A percentile compares a stretch with the other conserved stretches of the same genome.
phyloP scores from a whole-genome alignment of 2,329 filamentous ascomycete genomes.

The Rutstroemia sydowiana region DNA sequence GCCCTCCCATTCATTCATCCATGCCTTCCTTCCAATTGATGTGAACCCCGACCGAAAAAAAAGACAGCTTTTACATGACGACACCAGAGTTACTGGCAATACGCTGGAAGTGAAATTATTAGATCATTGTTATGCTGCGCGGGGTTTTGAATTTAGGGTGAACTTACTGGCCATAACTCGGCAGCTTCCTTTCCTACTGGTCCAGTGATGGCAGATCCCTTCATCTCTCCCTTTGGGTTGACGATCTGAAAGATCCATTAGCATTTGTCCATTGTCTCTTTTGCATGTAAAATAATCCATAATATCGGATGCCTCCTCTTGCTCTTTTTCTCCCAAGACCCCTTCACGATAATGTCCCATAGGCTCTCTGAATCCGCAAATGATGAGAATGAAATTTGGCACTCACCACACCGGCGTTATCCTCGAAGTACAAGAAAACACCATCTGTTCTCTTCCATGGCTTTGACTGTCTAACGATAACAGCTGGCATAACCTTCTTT shows the following conservation, averaged over 20 bases:
- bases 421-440: slow-evolving; percentile 99
- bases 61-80: slow-evolving; percentile 74
- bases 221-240: slow-evolving; percentile 99
- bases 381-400: slow-evolving; percentile 10
- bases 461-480: slow-evolving; percentile 98
- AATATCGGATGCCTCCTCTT: neutral
- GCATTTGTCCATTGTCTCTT: slow-evolving; percentile 18
- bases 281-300: no score
- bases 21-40: slow-evolving; percentile 10
- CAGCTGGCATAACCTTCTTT: slow-evolving; percentile 99
- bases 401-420: slow-evolving; percentile 98
- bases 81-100: slow-evolving; percentile 99
- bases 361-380: neutral
- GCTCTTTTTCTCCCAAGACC: neutral
- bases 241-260: slow-evolving; percentile 64
- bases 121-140: slow-evolving; percentile 30
- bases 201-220: slow-evolving; percentile 98
- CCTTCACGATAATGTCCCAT: neutral
- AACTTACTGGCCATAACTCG: slow-evolving; percentile 94
- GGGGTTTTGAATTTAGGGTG: neutral
- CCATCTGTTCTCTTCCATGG: slow-evolving; percentile 98
- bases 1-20: slow-evolving; percentile 10
- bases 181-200: slow-evolving; percentile 99
- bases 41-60: slow-evolving; percentile 27
- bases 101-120: slow-evolving; percentile 53